A percentile compares a stretch with the other conserved stretches of the same genome.
These are phyloP conservation scores for Venturia aucupariae DNA, from an alignment of 2,329 filamentous ascomycete genomes.

Conservation along the genomic window DNA sequence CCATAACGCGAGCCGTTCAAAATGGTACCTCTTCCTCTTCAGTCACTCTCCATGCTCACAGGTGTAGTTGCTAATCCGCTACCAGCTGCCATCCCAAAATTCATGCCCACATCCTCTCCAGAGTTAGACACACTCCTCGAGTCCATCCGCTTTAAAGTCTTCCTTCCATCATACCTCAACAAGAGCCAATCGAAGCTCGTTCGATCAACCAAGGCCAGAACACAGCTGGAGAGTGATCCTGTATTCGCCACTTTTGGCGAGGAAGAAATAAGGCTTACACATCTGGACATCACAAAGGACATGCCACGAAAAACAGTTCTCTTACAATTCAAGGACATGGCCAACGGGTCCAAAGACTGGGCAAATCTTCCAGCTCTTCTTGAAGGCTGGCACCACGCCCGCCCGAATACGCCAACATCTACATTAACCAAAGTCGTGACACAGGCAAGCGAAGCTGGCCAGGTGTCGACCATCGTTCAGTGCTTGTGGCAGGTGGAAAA, in stretches of 20 bases:
- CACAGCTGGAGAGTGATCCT: conserved; percentile 13
- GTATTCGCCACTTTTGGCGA: conserved; percentile 17
- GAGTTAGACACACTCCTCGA: conserved; percentile 46
- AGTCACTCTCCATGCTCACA: not conserved
- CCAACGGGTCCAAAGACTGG: conserved; percentile 23
- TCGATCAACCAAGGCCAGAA: conserved; percentile 19
- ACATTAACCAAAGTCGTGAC: conserved; percentile 27
- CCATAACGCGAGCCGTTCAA: not conserved
- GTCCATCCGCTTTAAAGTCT: conserved; percentile 47
- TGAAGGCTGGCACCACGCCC: conserved; percentile 23
- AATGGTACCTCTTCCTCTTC: not conserved
- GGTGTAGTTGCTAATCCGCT: not conserved
- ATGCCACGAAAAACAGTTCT: conserved; percentile 23
- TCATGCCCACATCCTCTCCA: conserved; percentile 42
- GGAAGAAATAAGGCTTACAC: conserved; percentile 29
- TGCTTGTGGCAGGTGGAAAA: conserved; percentile 24
- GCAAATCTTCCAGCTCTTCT: conserved; percentile 26
- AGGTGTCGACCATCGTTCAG: conserved; percentile 23
- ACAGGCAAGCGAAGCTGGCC: conserved; percentile 22
- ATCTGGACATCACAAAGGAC: conserved; percentile 24
- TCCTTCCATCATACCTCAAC: conserved; percentile 53
- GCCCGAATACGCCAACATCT: conserved; percentile 17
- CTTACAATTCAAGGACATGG: conserved; percentile 22
- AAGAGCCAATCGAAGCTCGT: conserved; percentile 45
- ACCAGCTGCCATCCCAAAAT: conserved; percentile 28